These are phyloP conservation scores for Penicillium sp. DNA, from an alignment of 2,329 filamentous ascomycete genomes.

Conservation along the genomic window DNA sequence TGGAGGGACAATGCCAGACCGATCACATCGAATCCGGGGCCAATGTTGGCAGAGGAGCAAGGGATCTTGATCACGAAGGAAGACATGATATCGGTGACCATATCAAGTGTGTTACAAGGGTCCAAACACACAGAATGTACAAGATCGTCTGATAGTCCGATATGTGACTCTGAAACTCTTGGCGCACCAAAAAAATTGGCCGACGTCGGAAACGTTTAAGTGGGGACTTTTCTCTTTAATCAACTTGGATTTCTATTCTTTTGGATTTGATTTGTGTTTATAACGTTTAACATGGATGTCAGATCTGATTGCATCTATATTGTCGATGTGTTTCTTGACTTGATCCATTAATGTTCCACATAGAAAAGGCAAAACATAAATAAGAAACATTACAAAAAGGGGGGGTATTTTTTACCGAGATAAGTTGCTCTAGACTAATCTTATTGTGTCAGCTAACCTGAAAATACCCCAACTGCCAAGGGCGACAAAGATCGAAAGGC, in stretches of 20 bases:
- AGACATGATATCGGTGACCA: slow-evolving; percentile 18
- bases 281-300: background rate
- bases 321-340: background rate
- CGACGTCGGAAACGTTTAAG: slow-evolving; percentile 22
- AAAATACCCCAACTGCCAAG: background rate
- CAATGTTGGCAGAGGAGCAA: slow-evolving; percentile 96
- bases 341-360: background rate
- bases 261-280: background rate
- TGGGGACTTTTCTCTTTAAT: slow-evolving; percentile 5
- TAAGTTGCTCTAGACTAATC: background rate
- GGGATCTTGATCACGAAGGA: slow-evolving; percentile 76
- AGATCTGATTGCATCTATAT: background rate
- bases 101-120: background rate
- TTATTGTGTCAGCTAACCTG: background rate
- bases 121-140: background rate
- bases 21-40: slow-evolving; percentile 96
- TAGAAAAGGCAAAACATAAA: background rate
- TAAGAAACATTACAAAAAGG: background rate
- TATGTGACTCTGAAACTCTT: slow-evolving; percentile 26
- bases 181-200: slow-evolving; percentile 23
- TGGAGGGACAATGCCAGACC: slow-evolving; percentile 89
- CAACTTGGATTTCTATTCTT: background rate
- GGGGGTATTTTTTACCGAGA: background rate
- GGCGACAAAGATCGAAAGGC: background rate
- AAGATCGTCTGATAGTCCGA: background rate